Evolutionary conservation across 2,329 filamentous ascomycete genomes (phyloP).

Genomic region (Trichoderma sp.): DNA sequence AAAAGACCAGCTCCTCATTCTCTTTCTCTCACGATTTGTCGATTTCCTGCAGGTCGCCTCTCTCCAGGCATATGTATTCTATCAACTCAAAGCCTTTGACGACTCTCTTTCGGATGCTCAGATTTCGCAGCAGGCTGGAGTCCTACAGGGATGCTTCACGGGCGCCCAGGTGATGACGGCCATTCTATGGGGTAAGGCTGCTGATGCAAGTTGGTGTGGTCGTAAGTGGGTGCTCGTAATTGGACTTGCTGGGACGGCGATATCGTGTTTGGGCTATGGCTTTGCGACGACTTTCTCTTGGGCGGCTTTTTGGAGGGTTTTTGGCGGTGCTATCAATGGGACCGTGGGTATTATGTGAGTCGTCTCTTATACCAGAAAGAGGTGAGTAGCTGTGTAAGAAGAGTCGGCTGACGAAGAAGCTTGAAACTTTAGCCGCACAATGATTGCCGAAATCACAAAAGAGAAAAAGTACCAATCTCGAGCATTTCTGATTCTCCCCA

Average conservation of each 20-base stretch:
- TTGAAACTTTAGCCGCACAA: slow-evolving; percentile 40
- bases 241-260: slow-evolving; percentile 1
- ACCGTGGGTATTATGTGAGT: slow-evolving; percentile 52
- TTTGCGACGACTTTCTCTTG: slow-evolving; percentile 35
- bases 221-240: slow-evolving; percentile 7
- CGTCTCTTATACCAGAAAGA: neutral
- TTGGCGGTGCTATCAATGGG: slow-evolving; percentile 61
- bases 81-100: slow-evolving; percentile 9
- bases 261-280: slow-evolving; percentile 5
- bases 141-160: slow-evolving; percentile 4
- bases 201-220: slow-evolving; percentile 12
- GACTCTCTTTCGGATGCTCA: slow-evolving; percentile 6
- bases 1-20: slow-evolving; percentile 68
- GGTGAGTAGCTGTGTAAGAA: neutral
- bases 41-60: slow-evolving; percentile 10
- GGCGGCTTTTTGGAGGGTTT: slow-evolving; percentile 65
- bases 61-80: slow-evolving; percentile 14
- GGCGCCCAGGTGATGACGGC: slow-evolving; percentile 11
- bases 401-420: slow-evolving; percentile 13
- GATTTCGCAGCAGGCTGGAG: slow-evolving; percentile 5
- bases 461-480: slow-evolving; percentile 44
- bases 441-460: slow-evolving; percentile 51
- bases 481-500: slow-evolving; percentile 10
- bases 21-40: slow-evolving; percentile 54
- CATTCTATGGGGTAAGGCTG: slow-evolving; percentile 11